phyloP scores from a whole-genome alignment of 2,329 filamentous ascomycete species.

The Colletotrichum sp. region DNA sequence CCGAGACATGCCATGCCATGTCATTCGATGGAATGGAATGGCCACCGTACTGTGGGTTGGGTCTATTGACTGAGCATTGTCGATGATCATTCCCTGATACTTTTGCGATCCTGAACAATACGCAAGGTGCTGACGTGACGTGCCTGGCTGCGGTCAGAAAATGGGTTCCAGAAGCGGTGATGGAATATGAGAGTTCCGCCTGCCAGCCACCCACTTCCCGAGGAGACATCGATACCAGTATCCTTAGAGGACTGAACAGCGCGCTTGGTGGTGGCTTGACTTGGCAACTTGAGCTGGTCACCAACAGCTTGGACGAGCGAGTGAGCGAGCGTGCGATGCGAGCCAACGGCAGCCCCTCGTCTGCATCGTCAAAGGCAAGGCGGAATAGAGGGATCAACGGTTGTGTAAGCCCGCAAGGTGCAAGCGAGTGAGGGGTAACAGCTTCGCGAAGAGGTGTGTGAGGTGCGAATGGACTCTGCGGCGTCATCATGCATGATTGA shows the following conservation, averaged over 20 bases:
- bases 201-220: background rate
- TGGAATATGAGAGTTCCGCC: background rate
- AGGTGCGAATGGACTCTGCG: background rate
- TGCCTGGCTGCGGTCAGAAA: background rate
- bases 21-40: background rate
- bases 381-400: background rate
- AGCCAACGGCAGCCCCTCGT: background rate
- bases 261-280: background rate
- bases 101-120: background rate
- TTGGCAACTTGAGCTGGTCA: background rate
- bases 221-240: background rate
- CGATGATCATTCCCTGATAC: background rate
- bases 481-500: background rate
- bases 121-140: background rate
- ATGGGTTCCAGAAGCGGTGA: background rate
- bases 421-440: background rate
- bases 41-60: background rate
- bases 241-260: background rate
- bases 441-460: background rate
- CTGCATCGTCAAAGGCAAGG: background rate
- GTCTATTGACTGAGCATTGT: background rate
- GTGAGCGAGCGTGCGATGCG: background rate
- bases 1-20: background rate
- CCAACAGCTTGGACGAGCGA: background rate
- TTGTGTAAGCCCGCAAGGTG: background rate